Evolutionary conservation across 768 basidiomycete species (phyloP), one percentile per base, ranked within the genome.

Genomic region (Hypsizygus marmoreus): DNA sequence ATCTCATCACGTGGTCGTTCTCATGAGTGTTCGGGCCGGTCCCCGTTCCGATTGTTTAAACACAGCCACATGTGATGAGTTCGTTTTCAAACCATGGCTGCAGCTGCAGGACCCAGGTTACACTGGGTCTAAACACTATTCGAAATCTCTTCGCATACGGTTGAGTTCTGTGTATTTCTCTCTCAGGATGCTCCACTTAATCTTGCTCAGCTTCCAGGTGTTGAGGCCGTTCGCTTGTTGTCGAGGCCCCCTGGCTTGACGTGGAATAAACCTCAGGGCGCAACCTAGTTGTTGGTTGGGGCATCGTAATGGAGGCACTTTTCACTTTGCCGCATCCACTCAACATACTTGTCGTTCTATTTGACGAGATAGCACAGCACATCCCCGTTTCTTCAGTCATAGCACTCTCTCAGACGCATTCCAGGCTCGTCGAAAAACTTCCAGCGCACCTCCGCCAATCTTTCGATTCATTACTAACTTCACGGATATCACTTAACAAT

Each of bases 391-490:
- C 34, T 12, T 33, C 34, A 6, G 45, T 51, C 24, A 34, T 51
- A 12, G 29, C 34, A 12, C 45, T 51, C 28, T 51, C 50, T 13
- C 39, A 40, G 17, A 43, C 45, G 19, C 45, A 51, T 22, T 25
- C 35, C 1, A 25, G 11, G 14, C 24, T 51, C 31, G 35, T 43
- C 23, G 17, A 35, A 35, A 47, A 51, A 16, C 50, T 43, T 10
- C 22, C 34, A 1, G 13, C 35, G 7, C 50, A 51, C 23, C 41
- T 51, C 14, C 24, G 45, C 12, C 24, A 45, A 33, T 47, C 45
- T 16, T 43, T 51, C 40, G 50, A 47, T 43, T 33, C 33, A 11
- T 13, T 51, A 30, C 40, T 51, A 17, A 29, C 35, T 42, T 51
- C 45, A 23, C 40, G 42, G 37, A 38, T 52, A 34, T 40, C 50